Base-by-base conservation (phyloP, 2,329 filamentous ascomycete species). In the Colletotrichum sidae region DNA sequence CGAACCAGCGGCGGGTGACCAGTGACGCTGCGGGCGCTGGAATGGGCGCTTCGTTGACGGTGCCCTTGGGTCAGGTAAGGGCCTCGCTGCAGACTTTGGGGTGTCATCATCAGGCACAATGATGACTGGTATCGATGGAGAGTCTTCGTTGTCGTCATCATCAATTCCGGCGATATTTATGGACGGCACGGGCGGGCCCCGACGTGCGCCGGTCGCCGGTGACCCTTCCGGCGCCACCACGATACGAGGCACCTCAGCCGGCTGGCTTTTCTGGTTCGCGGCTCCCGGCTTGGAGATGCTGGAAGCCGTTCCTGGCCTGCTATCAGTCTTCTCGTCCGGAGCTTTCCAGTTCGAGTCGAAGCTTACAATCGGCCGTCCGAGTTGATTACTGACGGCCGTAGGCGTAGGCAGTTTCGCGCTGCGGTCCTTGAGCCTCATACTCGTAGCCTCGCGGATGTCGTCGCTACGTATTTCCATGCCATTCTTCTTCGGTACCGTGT, bases 361-460 rank as follows among this genome's bases (percentile, higher is more conserved):
- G 86, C 95, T 98, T 84, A 98, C 95, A 83, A 98, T 98, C 69
- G 95, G 95, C 75, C 95, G 89, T 72, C 93, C 93, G 72, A 92
- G 91, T 74, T 87, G 92, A 81, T 97, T 92, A 81, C 94, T 97
- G 78, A 98, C 94, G 73, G 92, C 90, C 59, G 92, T 93, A 69
- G 95, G 95, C 73, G 91, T 95, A 35, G 94, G 95, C 68, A 98
- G 84, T 75, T 92, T 96, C 62, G 89, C 80, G 78, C 94, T 97
- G 74, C 94, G 90, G 78, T 97, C 93, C 76, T 89, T 94, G 69
- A 96, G 83, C 75, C 84, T 91, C 87, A 96, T 96, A 79, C 92
- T 96, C 8, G 95, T 98, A 59, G 95, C 95, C 70, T 92, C 88
- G 65, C 93, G 89, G 69, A 98, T 96, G 66, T 98, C 95, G 55